phyloP scores from a whole-genome alignment of 2,329 filamentous ascomycete species.

The Annulohypoxylon truncatum region DNA sequence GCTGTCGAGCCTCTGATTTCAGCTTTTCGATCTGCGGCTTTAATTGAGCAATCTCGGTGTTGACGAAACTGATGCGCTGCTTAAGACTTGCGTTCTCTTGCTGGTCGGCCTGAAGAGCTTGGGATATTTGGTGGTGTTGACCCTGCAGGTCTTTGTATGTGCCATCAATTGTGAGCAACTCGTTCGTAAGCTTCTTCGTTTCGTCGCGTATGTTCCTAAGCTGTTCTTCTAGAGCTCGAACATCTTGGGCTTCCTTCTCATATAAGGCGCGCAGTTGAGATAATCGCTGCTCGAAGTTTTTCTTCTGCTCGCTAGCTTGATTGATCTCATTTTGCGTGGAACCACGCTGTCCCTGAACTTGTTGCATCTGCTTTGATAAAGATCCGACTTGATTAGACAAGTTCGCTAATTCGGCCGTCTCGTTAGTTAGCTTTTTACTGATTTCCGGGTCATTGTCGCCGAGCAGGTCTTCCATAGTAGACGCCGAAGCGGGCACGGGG shows the following conservation, averaged over 20 bases:
- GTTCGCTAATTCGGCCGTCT: conserved; percentile 93
- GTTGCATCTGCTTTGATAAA: conserved; percentile 92
- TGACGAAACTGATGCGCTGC: conserved; percentile 86
- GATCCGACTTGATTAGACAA: conserved; percentile 95
- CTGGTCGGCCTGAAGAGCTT: conserved; percentile 85
- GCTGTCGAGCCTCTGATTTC: conserved; percentile 89
- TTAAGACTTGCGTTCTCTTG: conserved; percentile 88
- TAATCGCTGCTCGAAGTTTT: conserved; percentile 89
- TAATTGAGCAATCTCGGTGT: conserved; percentile 83
- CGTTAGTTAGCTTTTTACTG: conserved; percentile 86
- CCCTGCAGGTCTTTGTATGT: conserved; percentile 82
- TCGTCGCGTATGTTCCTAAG: conserved; percentile 80
- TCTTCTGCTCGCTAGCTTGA: conserved; percentile 86
- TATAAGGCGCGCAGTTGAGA: conserved; percentile 88
- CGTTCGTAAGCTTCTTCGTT: conserved; percentile 84
- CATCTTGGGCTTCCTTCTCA: conserved; percentile 91
- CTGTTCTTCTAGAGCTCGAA: conserved; percentile 86
- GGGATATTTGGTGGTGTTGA: conserved; percentile 81
- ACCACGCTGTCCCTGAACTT: conserved; percentile 84
- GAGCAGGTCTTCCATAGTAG: conserved; percentile 82
- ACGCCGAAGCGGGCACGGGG: conserved; percentile 53
- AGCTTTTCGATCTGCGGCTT: conserved; percentile 95
- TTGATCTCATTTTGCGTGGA: conserved; percentile 84
- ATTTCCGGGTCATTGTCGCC: conserved; percentile 90
- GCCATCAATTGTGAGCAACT: conserved; percentile 85